Evolutionary conservation across 2,329 filamentous ascomycete genomes (phyloP).

Genomic region (Curvularia verruculosa): DNA sequence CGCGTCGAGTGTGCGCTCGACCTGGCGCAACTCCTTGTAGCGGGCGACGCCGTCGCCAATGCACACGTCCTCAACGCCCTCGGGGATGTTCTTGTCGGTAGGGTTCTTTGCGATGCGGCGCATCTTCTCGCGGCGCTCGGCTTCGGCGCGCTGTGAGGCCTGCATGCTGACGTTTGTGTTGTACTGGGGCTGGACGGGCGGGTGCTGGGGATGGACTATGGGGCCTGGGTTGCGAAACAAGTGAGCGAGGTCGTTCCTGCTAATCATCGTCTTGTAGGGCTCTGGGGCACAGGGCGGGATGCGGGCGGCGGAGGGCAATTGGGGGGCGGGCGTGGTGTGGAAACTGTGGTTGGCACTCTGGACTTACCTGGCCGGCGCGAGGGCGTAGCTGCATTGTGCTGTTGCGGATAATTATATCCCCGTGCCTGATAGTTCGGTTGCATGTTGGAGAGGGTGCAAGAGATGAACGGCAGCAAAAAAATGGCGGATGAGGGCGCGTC

Average conservation of each 20-base stretch:
- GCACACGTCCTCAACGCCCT: constrained; percentile 78
- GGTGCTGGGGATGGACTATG: constrained; percentile 55
- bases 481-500: constrained; percentile 37
- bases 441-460: constrained; percentile 44
- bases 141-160: constrained; percentile 53
- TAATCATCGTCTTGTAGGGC: constrained; percentile 49
- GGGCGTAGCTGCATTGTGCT: constrained; percentile 40
- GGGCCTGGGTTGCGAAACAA: constrained; percentile 56
- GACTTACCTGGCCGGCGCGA: constrained; percentile 53
- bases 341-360: constrained; percentile 19
- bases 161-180: constrained; percentile 46
- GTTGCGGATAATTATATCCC: constrained; percentile 53
- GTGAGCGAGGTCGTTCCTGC: constrained; percentile 55
- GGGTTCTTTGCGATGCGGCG: constrained; percentile 87
- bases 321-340: constrained; percentile 13
- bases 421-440: constrained; percentile 51
- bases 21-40: constrained; percentile 82
- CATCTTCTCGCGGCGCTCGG: constrained; percentile 67
- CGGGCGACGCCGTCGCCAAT: constrained; percentile 81
- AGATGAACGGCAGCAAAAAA: constrained; percentile 29
- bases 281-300: constrained; percentile 14
- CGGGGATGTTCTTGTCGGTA: constrained; percentile 92
- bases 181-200: constrained; percentile 56
- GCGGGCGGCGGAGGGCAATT: constrained; percentile 19
- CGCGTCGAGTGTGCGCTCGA: constrained; percentile 87